These are phyloP conservation scores for Botrytis paeoniae DNA, from an alignment of 2,329 filamentous ascomycete genomes.

Conservation along the genomic window DNA sequence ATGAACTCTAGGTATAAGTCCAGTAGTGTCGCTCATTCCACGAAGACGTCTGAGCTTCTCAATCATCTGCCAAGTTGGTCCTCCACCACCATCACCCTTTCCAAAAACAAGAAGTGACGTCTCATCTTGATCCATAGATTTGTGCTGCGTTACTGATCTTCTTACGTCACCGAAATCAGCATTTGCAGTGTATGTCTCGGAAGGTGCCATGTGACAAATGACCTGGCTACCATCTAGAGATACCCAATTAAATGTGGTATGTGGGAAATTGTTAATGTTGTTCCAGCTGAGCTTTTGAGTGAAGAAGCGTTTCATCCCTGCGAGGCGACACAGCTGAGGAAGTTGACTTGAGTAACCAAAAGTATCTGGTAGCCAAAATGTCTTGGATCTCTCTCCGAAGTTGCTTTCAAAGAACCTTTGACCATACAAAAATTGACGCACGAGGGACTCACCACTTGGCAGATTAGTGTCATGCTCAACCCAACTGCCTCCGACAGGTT, in stretches of 20 bases:
- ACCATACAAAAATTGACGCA: slow-evolving; percentile 91
- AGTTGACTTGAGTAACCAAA: slow-evolving; percentile 97
- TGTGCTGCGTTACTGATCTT: slow-evolving; percentile 86
- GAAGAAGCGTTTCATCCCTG: slow-evolving; percentile 96
- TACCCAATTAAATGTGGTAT: slow-evolving; percentile 99
- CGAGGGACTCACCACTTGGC: slow-evolving; percentile 90
- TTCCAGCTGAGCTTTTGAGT: slow-evolving; percentile 99
- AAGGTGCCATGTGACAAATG: slow-evolving; percentile 94
- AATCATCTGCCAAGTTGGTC: slow-evolving; percentile 88
- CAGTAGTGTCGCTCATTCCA: slow-evolving; percentile 83
- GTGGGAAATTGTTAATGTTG: slow-evolving; percentile 98
- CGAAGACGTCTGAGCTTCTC: slow-evolving; percentile 93
- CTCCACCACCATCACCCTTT: slow-evolving; percentile 93
- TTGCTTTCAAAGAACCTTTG: slow-evolving; percentile 92
- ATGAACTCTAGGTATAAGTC: slow-evolving; percentile 79
- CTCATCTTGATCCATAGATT: slow-evolving; percentile 89
- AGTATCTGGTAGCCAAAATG: slow-evolving; percentile 97
- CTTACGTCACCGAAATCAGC: slow-evolving; percentile 94
- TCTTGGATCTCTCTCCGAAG: slow-evolving; percentile 83
- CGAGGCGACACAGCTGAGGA: slow-evolving; percentile 85
- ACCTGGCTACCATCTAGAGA: slow-evolving; percentile 93
- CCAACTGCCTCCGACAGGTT: slow-evolving; percentile 96
- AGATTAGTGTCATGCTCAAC: slow-evolving; percentile 98
- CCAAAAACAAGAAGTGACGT: slow-evolving; percentile 92
- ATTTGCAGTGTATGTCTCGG: slow-evolving; percentile 92